Evolutionary conservation across 768 basidiomycete species (phyloP).

Genomic region (Porphyrellus cyaneotinctus): DNA sequence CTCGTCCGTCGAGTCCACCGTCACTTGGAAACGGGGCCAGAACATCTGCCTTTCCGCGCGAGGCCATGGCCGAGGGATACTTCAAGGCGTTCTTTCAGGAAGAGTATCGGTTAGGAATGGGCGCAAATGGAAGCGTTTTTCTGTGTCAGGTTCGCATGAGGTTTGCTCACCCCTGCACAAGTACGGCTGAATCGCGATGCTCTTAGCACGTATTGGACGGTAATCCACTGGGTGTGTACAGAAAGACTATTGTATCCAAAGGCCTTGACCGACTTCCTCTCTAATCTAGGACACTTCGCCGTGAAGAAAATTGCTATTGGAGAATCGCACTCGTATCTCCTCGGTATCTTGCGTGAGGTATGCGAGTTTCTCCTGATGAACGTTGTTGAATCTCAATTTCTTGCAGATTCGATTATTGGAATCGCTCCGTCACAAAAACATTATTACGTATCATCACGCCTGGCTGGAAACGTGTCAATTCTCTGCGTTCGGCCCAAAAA

Average conservation of each 20-base stretch:
- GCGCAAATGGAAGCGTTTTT: slow-evolving; percentile 88
- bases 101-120: slow-evolving; percentile 87
- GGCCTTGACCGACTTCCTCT: slow-evolving; percentile 1
- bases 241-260: background rate
- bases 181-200: slow-evolving; percentile 1
- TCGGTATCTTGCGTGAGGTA: slow-evolving; percentile 77
- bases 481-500: slow-evolving; percentile 82
- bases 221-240: slow-evolving; percentile 63
- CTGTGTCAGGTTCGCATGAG: slow-evolving; percentile 66
- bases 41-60: slow-evolving; percentile 50
- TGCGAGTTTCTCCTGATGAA: slow-evolving; percentile 5
- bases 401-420: slow-evolving; percentile 78
- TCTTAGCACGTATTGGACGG: slow-evolving; percentile 80
- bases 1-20: slow-evolving; percentile 49
- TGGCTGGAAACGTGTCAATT: slow-evolving; percentile 89
- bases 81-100: slow-evolving; percentile 92
- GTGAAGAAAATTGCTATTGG: slow-evolving; percentile 97
- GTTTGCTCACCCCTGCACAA: background rate
- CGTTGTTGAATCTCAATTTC: background rate
- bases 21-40: slow-evolving; percentile 18
- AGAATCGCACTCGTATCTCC: slow-evolving; percentile 79
- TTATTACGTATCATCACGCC: slow-evolving; percentile 92
- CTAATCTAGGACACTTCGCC: slow-evolving; percentile 68
- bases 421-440: slow-evolving; percentile 84
- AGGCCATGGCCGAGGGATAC: slow-evolving; percentile 87